Evolutionary conservation across 2,329 filamentous ascomycete genomes (phyloP).

Genomic region (Aspergillus quadrilineatus): DNA sequence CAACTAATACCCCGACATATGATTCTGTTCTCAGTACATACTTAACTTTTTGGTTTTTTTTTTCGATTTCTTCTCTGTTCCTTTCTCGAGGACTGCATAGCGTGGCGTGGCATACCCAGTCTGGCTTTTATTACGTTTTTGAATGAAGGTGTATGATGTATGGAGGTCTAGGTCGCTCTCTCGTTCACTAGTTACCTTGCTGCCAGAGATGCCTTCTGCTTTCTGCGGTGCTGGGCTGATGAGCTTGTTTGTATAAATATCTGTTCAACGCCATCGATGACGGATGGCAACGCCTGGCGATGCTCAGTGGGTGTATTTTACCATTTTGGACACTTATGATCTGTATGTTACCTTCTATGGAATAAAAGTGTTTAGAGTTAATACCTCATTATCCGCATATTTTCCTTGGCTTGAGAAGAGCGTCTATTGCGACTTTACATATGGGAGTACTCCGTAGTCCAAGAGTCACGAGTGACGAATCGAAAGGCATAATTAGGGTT

Average conservation of each 20-base stretch:
- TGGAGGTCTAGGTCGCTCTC: conserved; percentile 15
- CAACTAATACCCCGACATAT: conserved; percentile 11
- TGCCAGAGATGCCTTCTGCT: conserved; percentile 11
- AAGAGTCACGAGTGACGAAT: too few relatives aligned
- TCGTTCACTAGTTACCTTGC: conserved; percentile 7
- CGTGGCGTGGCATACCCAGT: conserved; percentile 45
- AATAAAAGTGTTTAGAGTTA: conserved; percentile 13
- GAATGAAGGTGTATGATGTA: conserved; percentile 25
- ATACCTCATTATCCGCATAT: background rate
- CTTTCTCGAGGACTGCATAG: conserved; percentile 39
- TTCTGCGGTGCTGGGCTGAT: background rate
- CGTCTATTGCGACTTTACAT: background rate
- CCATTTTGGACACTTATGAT: conserved; percentile 17
- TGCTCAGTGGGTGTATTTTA: conserved; percentile 6
- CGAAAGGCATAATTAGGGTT: background rate
- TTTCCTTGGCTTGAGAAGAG: too few relatives aligned
- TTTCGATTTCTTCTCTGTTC: conserved; percentile 14
- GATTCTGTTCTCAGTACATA: conserved; percentile 36
- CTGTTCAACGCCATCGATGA: background rate
- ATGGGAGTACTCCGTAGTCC: too few relatives aligned
- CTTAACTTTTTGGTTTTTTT: conserved; percentile 29
- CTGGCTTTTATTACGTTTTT: conserved; percentile 26
- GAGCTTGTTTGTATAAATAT: background rate
- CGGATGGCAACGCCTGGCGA: background rate
- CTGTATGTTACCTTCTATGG: conserved; percentile 21